Evolutionary conservation across 116 monocot genomes (phyloP).

Genomic region (Cymodocea nodosa): DNA sequence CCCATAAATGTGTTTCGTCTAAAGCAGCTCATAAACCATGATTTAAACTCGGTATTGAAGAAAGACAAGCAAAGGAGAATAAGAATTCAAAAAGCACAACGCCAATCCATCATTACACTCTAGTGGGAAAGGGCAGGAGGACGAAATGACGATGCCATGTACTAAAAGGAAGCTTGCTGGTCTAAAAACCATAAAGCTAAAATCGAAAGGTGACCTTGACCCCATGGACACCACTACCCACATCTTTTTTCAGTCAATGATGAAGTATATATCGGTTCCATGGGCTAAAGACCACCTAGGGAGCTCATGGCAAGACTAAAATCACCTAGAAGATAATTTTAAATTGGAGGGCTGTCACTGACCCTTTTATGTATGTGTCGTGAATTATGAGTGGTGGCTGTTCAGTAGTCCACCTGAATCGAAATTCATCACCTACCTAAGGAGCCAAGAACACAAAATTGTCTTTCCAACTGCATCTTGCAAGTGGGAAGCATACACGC

Average conservation of each 20-base stretch:
- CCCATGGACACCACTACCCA: not conserved
- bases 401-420: no score
- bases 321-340: not conserved
- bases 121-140: not conserved
- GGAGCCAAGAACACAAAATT: not conserved
- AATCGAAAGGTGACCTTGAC: conserved; percentile 3
- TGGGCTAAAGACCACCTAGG: not conserved
- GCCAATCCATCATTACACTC: not conserved
- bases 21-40: no score
- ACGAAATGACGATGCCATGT: not conserved
- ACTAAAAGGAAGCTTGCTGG: not conserved
- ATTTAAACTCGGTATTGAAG: no score
- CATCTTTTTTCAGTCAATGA: not conserved
- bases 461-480: not conserved
- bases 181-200: not conserved
- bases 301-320: not conserved
- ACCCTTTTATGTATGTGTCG: not conserved
- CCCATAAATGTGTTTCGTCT: no score
- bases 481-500: not conserved
- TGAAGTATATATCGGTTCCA: not conserved
- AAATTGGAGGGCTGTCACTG: not conserved
- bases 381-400: not conserved
- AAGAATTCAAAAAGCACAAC: not conserved
- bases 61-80: no score
- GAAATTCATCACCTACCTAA: no score